Evolutionary conservation across 108 stramenopile genomes (phyloP).

Genomic region (Skeletonema marinoi): DNA sequence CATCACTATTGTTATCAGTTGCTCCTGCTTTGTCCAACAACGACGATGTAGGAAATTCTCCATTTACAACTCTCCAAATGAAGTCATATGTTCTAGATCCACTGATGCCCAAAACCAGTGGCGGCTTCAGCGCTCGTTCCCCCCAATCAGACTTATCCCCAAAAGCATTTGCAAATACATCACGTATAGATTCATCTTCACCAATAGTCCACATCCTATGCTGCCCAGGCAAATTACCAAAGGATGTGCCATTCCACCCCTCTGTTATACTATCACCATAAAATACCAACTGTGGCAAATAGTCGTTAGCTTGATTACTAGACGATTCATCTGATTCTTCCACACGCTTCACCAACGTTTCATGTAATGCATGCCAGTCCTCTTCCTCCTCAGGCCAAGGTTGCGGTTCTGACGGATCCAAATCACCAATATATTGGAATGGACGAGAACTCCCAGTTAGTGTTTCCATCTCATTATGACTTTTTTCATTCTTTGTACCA

Average conservation of each 20-base stretch:
- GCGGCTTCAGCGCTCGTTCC: slow-evolving; percentile 13
- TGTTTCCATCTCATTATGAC: background rate
- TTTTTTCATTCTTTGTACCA: background rate
- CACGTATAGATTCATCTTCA: slow-evolving; percentile 15
- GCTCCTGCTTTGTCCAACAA: background rate
- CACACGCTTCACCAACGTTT: slow-evolving; percentile 17
- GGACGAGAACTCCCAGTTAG: slow-evolving; percentile 10
- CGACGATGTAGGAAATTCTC: slow-evolving; percentile 38
- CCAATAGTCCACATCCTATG: slow-evolving; percentile 15
- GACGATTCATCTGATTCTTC: slow-evolving; percentile 20
- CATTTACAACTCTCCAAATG: slow-evolving; percentile 32
- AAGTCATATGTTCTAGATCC: slow-evolving; percentile 45
- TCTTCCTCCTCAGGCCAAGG: slow-evolving; percentile 40
- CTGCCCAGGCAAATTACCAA: slow-evolving; percentile 24
- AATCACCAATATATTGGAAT: slow-evolving; percentile 37
- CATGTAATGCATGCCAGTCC: slow-evolving; percentile 36
- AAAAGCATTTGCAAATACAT: slow-evolving; percentile 22
- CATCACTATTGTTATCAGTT: background rate
- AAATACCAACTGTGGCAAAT: slow-evolving; percentile 40
- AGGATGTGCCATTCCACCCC: slow-evolving; percentile 41
- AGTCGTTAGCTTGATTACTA: background rate
- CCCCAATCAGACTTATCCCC: slow-evolving; percentile 24
- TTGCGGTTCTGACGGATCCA: slow-evolving; percentile 23
- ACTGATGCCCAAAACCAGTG: slow-evolving; percentile 37
- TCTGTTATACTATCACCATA: slow-evolving; percentile 47